Evolutionary conservation across 2,329 filamentous ascomycete genomes (phyloP), one percentile per base, ranked within the genome.

Genomic region (Trichoderma atroviride): DNA sequence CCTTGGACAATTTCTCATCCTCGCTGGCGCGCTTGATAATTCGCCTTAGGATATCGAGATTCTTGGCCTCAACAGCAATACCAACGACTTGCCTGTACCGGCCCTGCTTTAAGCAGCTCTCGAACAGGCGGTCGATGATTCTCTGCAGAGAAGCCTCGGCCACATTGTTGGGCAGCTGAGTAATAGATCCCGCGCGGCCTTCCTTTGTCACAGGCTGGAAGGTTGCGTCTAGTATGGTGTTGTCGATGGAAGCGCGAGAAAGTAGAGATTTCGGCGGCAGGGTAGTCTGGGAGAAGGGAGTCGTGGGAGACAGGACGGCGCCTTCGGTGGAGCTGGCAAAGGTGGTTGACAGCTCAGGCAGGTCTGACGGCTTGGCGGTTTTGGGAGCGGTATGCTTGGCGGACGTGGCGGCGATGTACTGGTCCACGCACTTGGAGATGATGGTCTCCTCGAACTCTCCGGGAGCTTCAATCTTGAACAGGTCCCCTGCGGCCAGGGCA

Each of bases 361-460:
- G 84, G 29, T 85, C 83, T 70, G 79, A 76, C 60, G 81, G 81
- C 74, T 82, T 80, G n/a, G 77, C 78, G 47, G 78, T 77, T 73
- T 81, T 81, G 59, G 85, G 77, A 16, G 82, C 79, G 24, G 80
- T 77, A 74, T 87, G 84, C 73, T 85, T 83, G 71, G 85, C 82
- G 55, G 85, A 83, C 62, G 84, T 86, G 55, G 94, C 87, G 70
- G 93, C 90, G 77, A 99, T 97, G 83, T 97, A 99, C 73, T 96
- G 96, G 81, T 99, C 96, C 77, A 99, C 89, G 78, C 96, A 99
- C 87, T 96, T 97, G 70, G 95, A 95, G 80, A 98, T 94, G 83
- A 99, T 98, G 69, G 96, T 99, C 84, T 99, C 94, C 81, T 99
- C 96, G 78, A 97, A 99, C 84, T 99, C 96, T 81, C 93, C 92